Evolutionary conservation across 345 rosid species (phyloP).

Genomic region (Pelargonium nanum): DNA sequence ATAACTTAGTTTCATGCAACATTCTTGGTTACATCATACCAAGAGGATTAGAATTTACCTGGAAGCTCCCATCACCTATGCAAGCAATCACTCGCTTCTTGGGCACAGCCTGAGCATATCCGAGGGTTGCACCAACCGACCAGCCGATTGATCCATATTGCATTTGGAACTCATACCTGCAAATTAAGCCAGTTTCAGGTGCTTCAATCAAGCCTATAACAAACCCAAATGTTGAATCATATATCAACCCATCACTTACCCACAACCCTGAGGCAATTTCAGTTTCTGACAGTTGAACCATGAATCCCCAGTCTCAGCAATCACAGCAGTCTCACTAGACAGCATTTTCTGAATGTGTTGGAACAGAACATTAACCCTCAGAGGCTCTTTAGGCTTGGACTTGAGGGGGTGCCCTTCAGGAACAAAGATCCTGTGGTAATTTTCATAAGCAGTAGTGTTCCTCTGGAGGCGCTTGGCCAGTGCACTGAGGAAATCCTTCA

Average conservation of each 20-base stretch:
- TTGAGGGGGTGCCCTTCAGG: constrained; percentile 51
- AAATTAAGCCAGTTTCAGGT: constrained; percentile 1
- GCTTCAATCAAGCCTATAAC: too few species aligned
- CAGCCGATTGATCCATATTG: constrained; percentile 87
- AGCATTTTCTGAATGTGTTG: constrained; percentile 63
- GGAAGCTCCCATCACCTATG: constrained; percentile 86
- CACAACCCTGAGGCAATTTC: constrained; percentile 59
- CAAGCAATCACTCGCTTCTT: constrained; percentile 68
- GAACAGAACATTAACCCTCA: constrained; percentile 70
- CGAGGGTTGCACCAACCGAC: constrained; percentile 81
- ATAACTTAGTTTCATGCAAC: too few species aligned
- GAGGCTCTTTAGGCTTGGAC: constrained; percentile 40
- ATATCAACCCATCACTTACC: constrained; percentile 26
- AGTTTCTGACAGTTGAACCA: constrained; percentile 88
- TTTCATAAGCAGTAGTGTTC: constrained; percentile 54
- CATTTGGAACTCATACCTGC: constrained; percentile 81
- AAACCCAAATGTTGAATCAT: background rate
- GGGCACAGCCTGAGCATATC: constrained; percentile 68
- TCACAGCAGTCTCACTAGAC: constrained; percentile 59
- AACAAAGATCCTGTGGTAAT: constrained; percentile 63
- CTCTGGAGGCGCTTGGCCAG: constrained; percentile 44
- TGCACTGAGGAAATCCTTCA: constrained; percentile 60
- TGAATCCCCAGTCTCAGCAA: constrained; percentile 84
- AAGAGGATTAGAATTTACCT: constrained; percentile 25
- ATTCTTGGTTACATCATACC: background rate